These are phyloP conservation scores for Caloboletus inedulis DNA, from an alignment of 1,284 basidiomycete species.

Conservation along the genomic window DNA sequence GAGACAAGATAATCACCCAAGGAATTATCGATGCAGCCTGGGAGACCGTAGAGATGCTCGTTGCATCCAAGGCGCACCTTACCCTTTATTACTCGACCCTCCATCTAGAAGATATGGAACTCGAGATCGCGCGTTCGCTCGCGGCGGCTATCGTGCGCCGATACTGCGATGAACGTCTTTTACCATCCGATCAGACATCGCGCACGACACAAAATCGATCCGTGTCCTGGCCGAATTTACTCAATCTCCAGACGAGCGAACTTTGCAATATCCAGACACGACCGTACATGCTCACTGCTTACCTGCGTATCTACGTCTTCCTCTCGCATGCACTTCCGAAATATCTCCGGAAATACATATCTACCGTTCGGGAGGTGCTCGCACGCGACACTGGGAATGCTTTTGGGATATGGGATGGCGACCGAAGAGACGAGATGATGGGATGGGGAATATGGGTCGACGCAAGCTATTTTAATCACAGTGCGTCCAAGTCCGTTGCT, in stretches of 20 bases:
- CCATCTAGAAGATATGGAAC: constrained; percentile 46
- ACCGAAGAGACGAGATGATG: constrained; percentile 52
- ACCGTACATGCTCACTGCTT: constrained; percentile 43
- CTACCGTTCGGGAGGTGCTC: constrained; percentile 48
- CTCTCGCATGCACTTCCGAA: constrained; percentile 36
- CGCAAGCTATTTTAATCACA: constrained; percentile 66
- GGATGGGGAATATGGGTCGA: constrained; percentile 60
- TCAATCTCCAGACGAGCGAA: constrained; percentile 52
- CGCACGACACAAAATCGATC: neutral
- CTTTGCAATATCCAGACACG: constrained; percentile 37
- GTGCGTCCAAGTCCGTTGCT: constrained; percentile 37
- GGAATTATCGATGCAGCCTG: constrained; percentile 36
- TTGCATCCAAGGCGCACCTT: constrained; percentile 22
- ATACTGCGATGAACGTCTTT: constrained; percentile 25
- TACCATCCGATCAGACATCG: constrained; percentile 5
- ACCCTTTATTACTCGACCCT: constrained; percentile 23
- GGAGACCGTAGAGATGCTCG: constrained; percentile 25
- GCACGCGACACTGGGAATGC: constrained; percentile 62
- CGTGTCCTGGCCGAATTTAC: constrained; percentile 27
- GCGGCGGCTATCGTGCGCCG: constrained; percentile 45
- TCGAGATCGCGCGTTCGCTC: constrained; percentile 51
- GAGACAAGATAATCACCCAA: constrained; percentile 23
- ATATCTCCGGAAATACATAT: constrained; percentile 38
- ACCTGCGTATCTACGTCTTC: constrained; percentile 48
- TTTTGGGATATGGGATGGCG: constrained; percentile 61